Evolutionary conservation across 208 protist genomes (phyloP).

Genomic region (Trypanosoma rangeli): DNA sequence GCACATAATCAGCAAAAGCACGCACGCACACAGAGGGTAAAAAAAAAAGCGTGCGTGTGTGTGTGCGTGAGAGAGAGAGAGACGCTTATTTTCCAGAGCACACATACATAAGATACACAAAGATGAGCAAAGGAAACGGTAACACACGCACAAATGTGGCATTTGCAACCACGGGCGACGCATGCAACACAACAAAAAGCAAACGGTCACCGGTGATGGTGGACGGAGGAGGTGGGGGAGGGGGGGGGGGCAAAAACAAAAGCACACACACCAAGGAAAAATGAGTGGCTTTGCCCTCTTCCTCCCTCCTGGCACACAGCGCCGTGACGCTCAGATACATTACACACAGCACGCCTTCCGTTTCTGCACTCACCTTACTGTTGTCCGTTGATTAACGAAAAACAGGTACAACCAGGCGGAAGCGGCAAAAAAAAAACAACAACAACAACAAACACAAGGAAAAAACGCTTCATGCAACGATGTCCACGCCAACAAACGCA

Average conservation of each 20-base stretch:
- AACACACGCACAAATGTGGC: background rate
- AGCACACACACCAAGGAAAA: too few relatives aligned
- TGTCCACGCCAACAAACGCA: background rate
- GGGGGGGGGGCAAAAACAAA: background rate
- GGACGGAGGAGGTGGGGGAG: background rate
- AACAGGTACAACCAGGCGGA: background rate
- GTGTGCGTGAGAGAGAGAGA: background rate
- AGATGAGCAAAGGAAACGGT: constrained; percentile 11
- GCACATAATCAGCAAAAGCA: background rate
- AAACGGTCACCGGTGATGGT: background rate
- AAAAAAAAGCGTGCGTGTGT: too few relatives aligned
- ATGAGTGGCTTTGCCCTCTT: background rate
- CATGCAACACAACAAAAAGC: background rate
- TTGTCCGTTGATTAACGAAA: background rate
- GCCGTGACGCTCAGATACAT: background rate
- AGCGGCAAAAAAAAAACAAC: background rate
- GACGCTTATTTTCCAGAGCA: too few relatives aligned
- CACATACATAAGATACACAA: constrained; percentile 1
- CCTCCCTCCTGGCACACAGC: background rate
- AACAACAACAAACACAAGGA: constrained; percentile 3
- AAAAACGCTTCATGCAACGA: background rate
- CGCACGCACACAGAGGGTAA: constrained; percentile 5
- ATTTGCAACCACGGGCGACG: background rate
- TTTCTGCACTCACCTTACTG: background rate
- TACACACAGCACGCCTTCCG: background rate